These are phyloP conservation scores for Coprinopsis sp. DNA, from an alignment of 768 basidiomycete genomes.

Conservation along the genomic window DNA sequence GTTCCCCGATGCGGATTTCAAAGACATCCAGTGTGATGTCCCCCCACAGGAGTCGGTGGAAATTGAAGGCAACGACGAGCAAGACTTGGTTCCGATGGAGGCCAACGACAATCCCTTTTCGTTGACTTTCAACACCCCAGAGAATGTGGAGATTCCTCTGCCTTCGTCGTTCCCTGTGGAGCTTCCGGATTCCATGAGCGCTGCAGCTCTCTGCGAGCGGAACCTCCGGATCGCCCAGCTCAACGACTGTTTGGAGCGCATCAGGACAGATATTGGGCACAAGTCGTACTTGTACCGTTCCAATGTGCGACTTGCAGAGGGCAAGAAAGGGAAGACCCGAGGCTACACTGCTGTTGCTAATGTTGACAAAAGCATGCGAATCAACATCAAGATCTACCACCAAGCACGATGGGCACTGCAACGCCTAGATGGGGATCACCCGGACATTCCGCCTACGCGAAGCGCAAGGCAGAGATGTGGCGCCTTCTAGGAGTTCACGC, in stretches of 20 bases:
- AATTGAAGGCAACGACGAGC: no score
- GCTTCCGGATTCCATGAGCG: neutral
- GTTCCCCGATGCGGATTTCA: no score
- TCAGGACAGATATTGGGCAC: conserved; percentile 1
- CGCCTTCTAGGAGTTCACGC: no score
- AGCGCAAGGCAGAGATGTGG: no score
- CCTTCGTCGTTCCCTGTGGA: neutral
- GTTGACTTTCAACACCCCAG: no score
- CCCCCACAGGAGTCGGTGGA: no score
- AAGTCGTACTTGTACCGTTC: neutral
- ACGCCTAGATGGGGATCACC: neutral
- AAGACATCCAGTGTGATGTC: no score
- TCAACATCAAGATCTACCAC: neutral
- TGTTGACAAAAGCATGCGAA: neutral
- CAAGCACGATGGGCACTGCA: neutral
- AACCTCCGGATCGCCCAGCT: conserved; percentile 1
- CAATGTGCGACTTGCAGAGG: neutral
- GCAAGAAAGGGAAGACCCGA: neutral
- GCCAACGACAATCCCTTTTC: no score
- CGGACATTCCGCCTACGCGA: no score
- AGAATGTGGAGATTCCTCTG: no score
- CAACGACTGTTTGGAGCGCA: conserved; percentile 8
- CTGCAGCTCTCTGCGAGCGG: neutral
- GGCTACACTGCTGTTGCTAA: neutral
- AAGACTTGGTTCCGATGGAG: no score